phyloP scores from a whole-genome alignment of 1,284 basidiomycete genomes.

The Fistulina hepatica region DNA sequence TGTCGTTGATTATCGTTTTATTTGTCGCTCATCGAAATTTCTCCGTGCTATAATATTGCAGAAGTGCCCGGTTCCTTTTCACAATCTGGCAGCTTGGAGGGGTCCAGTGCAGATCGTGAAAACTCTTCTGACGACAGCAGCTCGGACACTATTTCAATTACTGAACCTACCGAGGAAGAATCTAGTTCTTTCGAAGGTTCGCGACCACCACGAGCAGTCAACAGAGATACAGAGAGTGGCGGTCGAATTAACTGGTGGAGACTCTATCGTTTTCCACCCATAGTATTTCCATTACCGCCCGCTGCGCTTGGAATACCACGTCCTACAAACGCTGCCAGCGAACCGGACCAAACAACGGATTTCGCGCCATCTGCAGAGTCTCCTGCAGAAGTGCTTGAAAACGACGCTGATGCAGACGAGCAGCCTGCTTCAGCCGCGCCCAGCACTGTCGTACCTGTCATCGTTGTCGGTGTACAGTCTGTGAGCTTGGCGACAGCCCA shows the following conservation, averaged over 20 bases:
- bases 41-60: too few relatives aligned
- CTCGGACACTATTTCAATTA: too few relatives aligned
- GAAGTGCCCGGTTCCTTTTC: too few relatives aligned
- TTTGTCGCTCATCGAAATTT: too few relatives aligned
- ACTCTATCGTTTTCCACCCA: conserved; percentile 64
- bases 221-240: too few relatives aligned
- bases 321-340: background rate
- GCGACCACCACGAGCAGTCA: too few relatives aligned
- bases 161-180: too few relatives aligned
- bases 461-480: conserved; percentile 63
- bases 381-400: conserved; percentile 6
- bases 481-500: background rate
- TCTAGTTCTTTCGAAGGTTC: too few relatives aligned
- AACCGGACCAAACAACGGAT: conserved; percentile 5
- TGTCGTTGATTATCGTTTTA: too few relatives aligned
- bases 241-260: conserved; percentile 73
- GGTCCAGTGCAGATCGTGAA: too few relatives aligned
- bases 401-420: conserved; percentile 7
- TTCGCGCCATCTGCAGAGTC: conserved; percentile 5
- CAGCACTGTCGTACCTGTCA: conserved; percentile 61
- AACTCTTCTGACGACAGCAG: too few relatives aligned
- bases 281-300: conserved; percentile 19
- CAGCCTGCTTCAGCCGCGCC: conserved; percentile 20
- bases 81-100: too few relatives aligned
- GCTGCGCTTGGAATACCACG: background rate